phyloP scores from a whole-genome alignment of 2,329 filamentous ascomycete genomes.

The Paecilomyces variotii region DNA sequence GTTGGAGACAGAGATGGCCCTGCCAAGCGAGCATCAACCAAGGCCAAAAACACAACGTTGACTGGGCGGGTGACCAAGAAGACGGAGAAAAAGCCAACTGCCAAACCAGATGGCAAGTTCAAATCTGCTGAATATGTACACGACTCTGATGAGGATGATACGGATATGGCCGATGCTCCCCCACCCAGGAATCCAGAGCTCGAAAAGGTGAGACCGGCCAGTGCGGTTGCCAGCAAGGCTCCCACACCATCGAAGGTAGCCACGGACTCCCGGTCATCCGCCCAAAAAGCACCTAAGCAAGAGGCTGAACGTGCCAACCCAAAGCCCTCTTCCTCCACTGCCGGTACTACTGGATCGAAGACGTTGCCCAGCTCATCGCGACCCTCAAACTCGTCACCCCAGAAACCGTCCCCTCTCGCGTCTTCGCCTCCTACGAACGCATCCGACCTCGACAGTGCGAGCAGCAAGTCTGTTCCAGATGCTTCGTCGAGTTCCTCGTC shows the following conservation, averaged over 20 bases:
- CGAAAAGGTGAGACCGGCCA: constrained; percentile 6
- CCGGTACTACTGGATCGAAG: constrained; percentile 28
- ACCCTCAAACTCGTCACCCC: constrained; percentile 42
- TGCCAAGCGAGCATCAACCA: constrained; percentile 37
- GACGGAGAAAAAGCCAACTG: constrained; percentile 29
- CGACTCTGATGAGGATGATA: constrained; percentile 42
- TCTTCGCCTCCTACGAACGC: constrained; percentile 55
- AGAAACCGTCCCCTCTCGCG: constrained; percentile 54
- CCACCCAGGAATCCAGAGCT: background rate
- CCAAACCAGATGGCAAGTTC: constrained; percentile 38
- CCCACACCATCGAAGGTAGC: constrained; percentile 11
- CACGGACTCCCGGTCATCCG: constrained; percentile 9
- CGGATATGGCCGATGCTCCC: constrained; percentile 30
- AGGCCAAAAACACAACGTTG: constrained; percentile 40
- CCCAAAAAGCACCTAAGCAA: constrained; percentile 18
- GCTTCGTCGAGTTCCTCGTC: constrained; percentile 40
- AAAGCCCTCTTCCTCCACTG: constrained; percentile 14
- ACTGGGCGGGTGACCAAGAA: constrained; percentile 40
- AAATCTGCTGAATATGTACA: constrained; percentile 49
- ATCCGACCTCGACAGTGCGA: constrained; percentile 46
- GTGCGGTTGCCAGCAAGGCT: constrained; percentile 1
- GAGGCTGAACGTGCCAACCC: constrained; percentile 15
- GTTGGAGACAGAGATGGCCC: constrained; percentile 31
- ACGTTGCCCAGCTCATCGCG: constrained; percentile 29
- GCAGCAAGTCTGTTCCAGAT: constrained; percentile 32